Conservation (phyloP, 139 green algal genomes). For the Micromonas commoda region DNA sequence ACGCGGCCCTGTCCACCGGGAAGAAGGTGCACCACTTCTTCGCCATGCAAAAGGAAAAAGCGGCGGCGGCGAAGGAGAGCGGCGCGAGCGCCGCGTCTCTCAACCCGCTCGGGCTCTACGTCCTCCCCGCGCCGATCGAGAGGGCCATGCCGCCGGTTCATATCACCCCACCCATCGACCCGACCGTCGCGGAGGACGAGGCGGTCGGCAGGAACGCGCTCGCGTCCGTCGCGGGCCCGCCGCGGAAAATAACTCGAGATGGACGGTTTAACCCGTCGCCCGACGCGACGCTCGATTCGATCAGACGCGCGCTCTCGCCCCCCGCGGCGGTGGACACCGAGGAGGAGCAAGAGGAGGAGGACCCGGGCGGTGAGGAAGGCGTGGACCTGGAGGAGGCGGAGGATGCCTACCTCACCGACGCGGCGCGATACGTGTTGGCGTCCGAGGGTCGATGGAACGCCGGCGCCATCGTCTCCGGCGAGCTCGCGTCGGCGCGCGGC, state of each 20-base stretch:
- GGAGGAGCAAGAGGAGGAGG: background rate
- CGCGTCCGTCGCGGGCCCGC: background rate
- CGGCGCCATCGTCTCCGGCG: background rate
- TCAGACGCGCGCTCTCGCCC: no score
- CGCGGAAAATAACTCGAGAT: background rate
- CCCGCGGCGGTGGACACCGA: background rate
- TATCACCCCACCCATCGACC: background rate
- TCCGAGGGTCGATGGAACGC: background rate
- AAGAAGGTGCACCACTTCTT: conserved; percentile 6
- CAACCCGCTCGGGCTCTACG: background rate
- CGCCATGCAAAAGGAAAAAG: background rate
- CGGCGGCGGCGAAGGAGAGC: background rate
- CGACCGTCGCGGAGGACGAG: background rate
- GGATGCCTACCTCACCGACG: background rate
- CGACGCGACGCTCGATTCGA: no score
- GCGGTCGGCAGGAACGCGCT: background rate
- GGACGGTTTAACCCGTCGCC: no score
- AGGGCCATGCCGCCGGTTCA: conserved; percentile 4
- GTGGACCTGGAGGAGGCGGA: background rate
- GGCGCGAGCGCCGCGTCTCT: background rate
- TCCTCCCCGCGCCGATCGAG: conserved; percentile 6
- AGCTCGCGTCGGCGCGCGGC: background rate
- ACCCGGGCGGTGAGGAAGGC: background rate
- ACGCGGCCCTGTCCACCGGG: background rate
- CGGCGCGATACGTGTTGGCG: background rate